phyloP scores from a whole-genome alignment of 306 rosid genomes.

The Adenanthera pavonina region DNA sequence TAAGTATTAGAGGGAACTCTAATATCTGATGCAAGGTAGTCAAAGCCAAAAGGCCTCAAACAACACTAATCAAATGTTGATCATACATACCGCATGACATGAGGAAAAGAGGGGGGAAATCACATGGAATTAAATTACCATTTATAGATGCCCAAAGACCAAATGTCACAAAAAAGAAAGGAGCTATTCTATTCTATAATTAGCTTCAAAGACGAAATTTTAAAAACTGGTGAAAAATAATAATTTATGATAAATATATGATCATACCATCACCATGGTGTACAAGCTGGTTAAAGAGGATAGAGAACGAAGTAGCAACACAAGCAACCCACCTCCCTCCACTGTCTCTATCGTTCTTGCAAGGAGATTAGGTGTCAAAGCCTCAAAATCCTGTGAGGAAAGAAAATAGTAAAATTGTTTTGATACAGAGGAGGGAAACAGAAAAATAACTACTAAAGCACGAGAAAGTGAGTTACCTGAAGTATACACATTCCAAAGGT shows the following conservation, averaged over 20 bases:
- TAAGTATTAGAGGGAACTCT: background rate
- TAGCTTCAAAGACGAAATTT: background rate
- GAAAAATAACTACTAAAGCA: slow-evolving; percentile 12
- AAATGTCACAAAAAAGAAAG: background rate
- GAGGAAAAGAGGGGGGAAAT: background rate
- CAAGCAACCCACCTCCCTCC: slow-evolving; percentile 94
- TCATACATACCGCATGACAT: background rate
- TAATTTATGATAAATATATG: slow-evolving; percentile 25
- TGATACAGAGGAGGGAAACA: slow-evolving; percentile 1
- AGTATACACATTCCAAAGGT: slow-evolving; percentile 97
- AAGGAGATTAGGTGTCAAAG: slow-evolving; percentile 88
- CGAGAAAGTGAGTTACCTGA: slow-evolving; percentile 61
- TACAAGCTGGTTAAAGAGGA: slow-evolving; percentile 86
- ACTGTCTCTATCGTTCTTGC: slow-evolving; percentile 98
- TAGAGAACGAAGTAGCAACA: slow-evolving; percentile 79
- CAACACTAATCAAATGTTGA: background rate
- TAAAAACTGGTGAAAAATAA: slow-evolving; percentile 9
- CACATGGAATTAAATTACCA: background rate
- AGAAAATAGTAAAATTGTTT: slow-evolving; percentile 30
- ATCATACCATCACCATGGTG: slow-evolving; percentile 97
- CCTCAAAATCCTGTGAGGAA: slow-evolving; percentile 85
- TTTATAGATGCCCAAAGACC: background rate
- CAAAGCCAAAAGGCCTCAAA: background rate
- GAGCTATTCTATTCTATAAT: slow-evolving; percentile 13
- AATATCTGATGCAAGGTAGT: background rate